Evolutionary conservation across 2,329 filamentous ascomycete species (phyloP).

Genomic region (Chaetomiaceae sp.): DNA sequence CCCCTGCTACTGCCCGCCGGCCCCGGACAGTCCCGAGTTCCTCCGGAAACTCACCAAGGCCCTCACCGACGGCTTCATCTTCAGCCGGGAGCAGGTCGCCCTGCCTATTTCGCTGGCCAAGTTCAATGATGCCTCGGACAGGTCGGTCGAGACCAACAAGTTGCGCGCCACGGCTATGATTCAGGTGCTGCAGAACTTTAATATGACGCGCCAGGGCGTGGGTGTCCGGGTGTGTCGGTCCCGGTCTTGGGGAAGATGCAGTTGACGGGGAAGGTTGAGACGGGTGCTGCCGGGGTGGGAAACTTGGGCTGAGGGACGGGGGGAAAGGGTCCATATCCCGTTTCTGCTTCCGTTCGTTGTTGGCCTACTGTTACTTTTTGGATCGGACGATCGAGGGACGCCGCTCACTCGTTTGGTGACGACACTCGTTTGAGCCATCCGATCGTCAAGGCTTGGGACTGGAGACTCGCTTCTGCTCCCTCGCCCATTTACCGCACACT

Average conservation of each 20-base stretch:
- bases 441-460: too few relatives aligned
- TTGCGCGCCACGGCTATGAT: constrained; percentile 22
- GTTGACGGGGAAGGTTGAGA: constrained; percentile 14
- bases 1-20: constrained; percentile 23
- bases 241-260: constrained; percentile 19
- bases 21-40: constrained; percentile 18
- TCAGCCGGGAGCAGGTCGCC: constrained; percentile 17
- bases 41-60: constrained; percentile 16
- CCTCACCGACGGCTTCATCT: constrained; percentile 23
- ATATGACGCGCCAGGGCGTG: constrained; percentile 13
- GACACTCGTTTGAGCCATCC: not conserved
- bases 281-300: not conserved
- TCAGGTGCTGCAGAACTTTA: constrained; percentile 24
- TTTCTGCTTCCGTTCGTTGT: constrained; percentile 11
- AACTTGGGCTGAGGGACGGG: constrained; percentile 1
- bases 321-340: not conserved
- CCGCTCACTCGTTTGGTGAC: too few relatives aligned
- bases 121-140: constrained; percentile 21
- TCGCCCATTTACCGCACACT: too few relatives aligned
- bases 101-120: constrained; percentile 16
- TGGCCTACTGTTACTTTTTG: too few relatives aligned
- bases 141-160: constrained; percentile 13
- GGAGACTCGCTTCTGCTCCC: too few relatives aligned
- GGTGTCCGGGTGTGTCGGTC: constrained; percentile 21
- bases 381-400: too few relatives aligned